Evolutionary conservation across 129 eudicot genomes (phyloP), one percentile per base, ranked within the genome.

Genomic region (Arctium minus): DNA sequence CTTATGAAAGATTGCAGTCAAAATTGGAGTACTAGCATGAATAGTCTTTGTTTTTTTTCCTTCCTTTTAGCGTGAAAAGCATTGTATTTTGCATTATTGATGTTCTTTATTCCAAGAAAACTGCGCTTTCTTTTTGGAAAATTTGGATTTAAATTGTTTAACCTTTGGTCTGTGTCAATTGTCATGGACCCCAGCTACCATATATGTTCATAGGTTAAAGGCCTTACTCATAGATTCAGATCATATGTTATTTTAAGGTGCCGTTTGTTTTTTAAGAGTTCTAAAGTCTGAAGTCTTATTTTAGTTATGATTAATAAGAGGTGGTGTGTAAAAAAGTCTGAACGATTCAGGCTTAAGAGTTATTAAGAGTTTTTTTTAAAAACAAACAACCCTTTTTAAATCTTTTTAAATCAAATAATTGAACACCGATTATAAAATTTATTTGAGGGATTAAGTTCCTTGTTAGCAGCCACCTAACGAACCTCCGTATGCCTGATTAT

Each of bases 191-290:
- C 69, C 69, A 31, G 6, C 81, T 77, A 0, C 50, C 39, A 56
- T 13, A 56, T n/a, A 29, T 50, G 30, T 5, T 81, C 38, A 18
- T 27, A n/a, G 18, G 8, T 48, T 33, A 17, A 11, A 22, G 73
- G 13, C 79, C 71, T 62, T 15, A n/a, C n/a, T 70, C 70, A 35
- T 65, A 81, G 80, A 82, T 75, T 42, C 37, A 75, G 76, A 65
- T 75, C 85, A 17, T 48, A 15, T 31, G 18, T 64, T 75, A 74
- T 75, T 82, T 73, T 22, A 22, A 22, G 27, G 27, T 22, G 27
- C 0, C 0, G 27, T 22, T 22, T 22, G 27, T 22, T 22, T 22
- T 22, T 22, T 22, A 22, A 22, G 27, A 22, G 27, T 0, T 22
- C 27, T 22, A 22, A 22, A 22, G 27, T 22, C 27, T 22, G 0